Percentiles rank a stretch among this genome's conserved stretches.
Evolutionary conservation across 768 basidiomycete genomes (phyloP).

Genomic region (Coprinopsis strossmayeri): DNA sequence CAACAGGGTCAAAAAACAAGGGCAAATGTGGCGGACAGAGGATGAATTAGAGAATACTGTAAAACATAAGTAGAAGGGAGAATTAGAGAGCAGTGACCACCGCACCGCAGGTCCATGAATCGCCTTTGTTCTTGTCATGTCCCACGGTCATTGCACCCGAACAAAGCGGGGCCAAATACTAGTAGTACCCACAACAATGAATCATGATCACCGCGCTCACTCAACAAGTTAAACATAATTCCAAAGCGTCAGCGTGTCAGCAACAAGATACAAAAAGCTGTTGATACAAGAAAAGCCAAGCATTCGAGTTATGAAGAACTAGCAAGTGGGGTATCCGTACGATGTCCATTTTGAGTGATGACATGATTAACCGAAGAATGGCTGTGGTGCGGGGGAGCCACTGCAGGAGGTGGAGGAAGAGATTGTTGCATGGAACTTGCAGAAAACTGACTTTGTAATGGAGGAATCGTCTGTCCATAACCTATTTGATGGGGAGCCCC

Average conservation of each 20-base stretch:
- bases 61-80: background rate
- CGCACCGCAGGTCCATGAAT: background rate
- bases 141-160: background rate
- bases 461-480: constrained; percentile 40
- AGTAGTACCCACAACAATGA: too few relatives aligned
- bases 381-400: constrained; percentile 18
- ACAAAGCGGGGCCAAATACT: too few relatives aligned
- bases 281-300: constrained; percentile 1
- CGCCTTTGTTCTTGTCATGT: too few relatives aligned
- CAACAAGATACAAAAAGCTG: background rate
- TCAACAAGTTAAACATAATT: too few relatives aligned
- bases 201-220: too few relatives aligned
- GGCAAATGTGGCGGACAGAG: background rate
- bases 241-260: too few relatives aligned
- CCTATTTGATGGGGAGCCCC: constrained; percentile 41
- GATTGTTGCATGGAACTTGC: constrained; percentile 40
- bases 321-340: too few relatives aligned
- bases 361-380: constrained; percentile 10
- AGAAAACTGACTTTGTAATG: constrained; percentile 28
- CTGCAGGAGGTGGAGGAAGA: constrained; percentile 28
- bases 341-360: constrained; percentile 11
- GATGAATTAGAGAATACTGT: background rate
- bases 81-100: background rate
- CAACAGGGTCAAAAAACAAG: too few relatives aligned
- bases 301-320: background rate